These are phyloP conservation scores for Penicillium longicatenatum DNA, from an alignment of 495 filamentous ascomycete genomes.

Conservation along the genomic window DNA sequence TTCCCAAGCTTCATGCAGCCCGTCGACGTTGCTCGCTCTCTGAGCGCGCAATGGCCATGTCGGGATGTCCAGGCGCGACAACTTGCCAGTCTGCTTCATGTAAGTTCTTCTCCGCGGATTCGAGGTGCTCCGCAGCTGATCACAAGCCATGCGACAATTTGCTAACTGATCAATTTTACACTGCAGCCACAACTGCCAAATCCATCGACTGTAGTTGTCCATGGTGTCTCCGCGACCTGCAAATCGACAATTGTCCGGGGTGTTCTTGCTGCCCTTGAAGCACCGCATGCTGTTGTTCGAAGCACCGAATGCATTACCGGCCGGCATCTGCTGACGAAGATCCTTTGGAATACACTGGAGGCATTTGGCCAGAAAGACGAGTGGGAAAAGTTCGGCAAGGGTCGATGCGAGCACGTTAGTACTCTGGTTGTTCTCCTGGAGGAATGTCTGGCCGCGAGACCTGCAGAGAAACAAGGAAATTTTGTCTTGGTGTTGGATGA, in stretches of 20 bases:
- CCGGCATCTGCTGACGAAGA: constrained; percentile 76
- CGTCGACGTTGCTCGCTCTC: constrained; percentile 38
- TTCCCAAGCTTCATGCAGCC: constrained; percentile 29
- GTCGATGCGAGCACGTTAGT: constrained; percentile 75
- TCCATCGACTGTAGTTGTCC: constrained; percentile 66
- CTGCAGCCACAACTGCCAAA: constrained; percentile 43
- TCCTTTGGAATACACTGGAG: constrained; percentile 44
- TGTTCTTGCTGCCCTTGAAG: constrained; percentile 56
- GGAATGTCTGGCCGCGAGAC: constrained; percentile 45
- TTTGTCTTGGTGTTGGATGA: constrained; percentile 88
- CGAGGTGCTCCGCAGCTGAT: neutral
- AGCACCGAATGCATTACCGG: constrained; percentile 87
- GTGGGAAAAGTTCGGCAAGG: constrained; percentile 46
- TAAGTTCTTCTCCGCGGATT: constrained; percentile 34
- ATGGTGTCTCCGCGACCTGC: constrained; percentile 91
- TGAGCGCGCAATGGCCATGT: constrained; percentile 60
- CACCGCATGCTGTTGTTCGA: constrained; percentile 71
- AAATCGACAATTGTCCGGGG: constrained; percentile 71
- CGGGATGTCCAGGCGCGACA: constrained; percentile 65
- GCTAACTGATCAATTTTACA: constrained; percentile 17
- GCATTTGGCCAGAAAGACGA: constrained; percentile 42
- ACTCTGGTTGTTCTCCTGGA: constrained; percentile 69
- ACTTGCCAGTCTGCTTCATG: constrained; percentile 62
- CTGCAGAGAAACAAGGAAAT: constrained; percentile 38
- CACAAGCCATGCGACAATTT: neutral